Evolutionary conservation across 495 filamentous ascomycete genomes (phyloP), one percentile per base, ranked within the genome.

Genomic region (Xylaria venustula): DNA sequence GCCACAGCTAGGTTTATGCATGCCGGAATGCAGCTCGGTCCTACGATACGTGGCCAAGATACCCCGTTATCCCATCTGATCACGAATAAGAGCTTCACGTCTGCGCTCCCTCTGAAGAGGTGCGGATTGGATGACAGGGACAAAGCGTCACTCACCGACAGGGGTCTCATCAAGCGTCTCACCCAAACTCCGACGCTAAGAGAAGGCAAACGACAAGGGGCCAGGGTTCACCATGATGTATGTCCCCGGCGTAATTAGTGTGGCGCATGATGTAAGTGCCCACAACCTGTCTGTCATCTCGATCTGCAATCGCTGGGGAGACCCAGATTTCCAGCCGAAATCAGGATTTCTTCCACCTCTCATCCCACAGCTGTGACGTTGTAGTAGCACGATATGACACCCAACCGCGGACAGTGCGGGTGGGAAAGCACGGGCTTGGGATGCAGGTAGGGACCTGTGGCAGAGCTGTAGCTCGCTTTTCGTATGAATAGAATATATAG

Each of bases 231-330:
- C 20, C 40, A 49, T 36, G 25, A 20, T 19, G n/a, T 45, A 36
- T 36, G 30, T 34, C 4, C 30, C 5, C 5, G 30, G 54, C 26
- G 30, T 50, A 40, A 41, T 49, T 51, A 6, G n/a, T 44, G 49
- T 37, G 49, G 48, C 37, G 26, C 37, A 60, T 60, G 58, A 60
- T 60, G 58, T 60, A 54, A 60, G 23, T 19, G 25, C 11, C 30
- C 34, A 45, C n/a, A 20, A 41, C 42, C 28, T 55, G 44, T 55
- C 53, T 25, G 32, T 32, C 34, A 60, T 53, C 58, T 51, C 49
- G 58, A 42, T 60, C 47, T 40, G 48, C 37, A 53, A 34, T 26
- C 47, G 47, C 49, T 54, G 17, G 9, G 37, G n/a, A 14, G 46
- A 41, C 46, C 41, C 11, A 57, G 26, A 48, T 48, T 48, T 57